These are phyloP conservation scores for Ogataea haglerorum DNA, from an alignment of 805 yeast genomes.

Conservation along the genomic window DNA sequence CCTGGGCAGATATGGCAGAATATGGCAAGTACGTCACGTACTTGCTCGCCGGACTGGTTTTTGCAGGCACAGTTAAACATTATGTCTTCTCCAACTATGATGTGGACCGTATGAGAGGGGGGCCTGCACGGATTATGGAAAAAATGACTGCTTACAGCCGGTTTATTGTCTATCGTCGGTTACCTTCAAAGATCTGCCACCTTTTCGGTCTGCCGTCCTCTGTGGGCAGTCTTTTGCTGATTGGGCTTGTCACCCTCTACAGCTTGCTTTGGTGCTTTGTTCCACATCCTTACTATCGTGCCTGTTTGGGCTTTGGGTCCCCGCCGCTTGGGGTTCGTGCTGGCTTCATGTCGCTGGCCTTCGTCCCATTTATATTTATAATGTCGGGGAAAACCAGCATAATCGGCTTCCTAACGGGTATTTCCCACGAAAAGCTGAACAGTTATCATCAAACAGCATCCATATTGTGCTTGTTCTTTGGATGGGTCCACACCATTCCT, in stretches of 20 bases:
- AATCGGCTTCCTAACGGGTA: conserved; percentile 47
- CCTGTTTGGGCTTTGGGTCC: conserved; percentile 52
- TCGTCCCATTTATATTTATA: conserved; percentile 48
- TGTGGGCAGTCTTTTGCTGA: conserved; percentile 33
- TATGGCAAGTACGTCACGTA: conserved; percentile 41
- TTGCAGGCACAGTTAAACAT: conserved; percentile 33
- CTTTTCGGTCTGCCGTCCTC: conserved; percentile 38
- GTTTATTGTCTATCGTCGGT: conserved; percentile 31
- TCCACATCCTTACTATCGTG: conserved; percentile 52
- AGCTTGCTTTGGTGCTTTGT: conserved; percentile 32
- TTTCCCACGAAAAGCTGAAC: conserved; percentile 54
- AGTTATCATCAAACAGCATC: conserved; percentile 49
- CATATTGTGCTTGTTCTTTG: conserved; percentile 39
- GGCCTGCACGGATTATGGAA: conserved; percentile 10
- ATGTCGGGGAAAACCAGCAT: conserved; percentile 53
- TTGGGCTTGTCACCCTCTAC: conserved; percentile 36
- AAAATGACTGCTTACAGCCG: conserved; percentile 32
- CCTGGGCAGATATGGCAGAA: conserved; percentile 28
- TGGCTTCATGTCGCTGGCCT: conserved; percentile 47
- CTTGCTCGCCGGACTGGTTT: conserved; percentile 37
- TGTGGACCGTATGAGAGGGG: conserved; percentile 13
- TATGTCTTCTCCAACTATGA: conserved; percentile 16
- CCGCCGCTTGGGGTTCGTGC: conserved; percentile 57
- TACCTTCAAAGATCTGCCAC: conserved; percentile 32
- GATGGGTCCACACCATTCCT: conserved; percentile 50